Evolutionary conservation across 352 stramenopile genomes (phyloP), one percentile per base, ranked within the genome.

Genomic region (Globisporangium iwayamae): DNA sequence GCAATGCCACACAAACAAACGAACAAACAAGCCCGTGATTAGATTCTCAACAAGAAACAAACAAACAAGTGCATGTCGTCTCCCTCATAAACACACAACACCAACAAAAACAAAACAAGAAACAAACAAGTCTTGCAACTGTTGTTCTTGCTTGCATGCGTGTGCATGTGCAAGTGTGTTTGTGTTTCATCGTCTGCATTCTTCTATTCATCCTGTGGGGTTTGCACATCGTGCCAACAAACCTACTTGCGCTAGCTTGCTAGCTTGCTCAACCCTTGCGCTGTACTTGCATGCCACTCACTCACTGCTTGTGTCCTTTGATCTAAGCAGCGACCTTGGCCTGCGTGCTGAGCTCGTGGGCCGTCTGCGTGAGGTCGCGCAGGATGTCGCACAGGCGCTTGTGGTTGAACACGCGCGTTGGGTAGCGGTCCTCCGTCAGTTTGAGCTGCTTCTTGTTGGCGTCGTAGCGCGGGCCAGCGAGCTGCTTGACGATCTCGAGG

Each of bases 371-470:
- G 32, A 93, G 73, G 54, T 93, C 83, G 52, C 75, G 82, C 68
- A 93, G 71, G 65, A 93, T 87, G 60, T 90, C 85, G 66, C 85
- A 93, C 62, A 93, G 76, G 14, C 85, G 81, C 77, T 93, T 91
- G 79, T 93, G 85, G 78, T 93, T 93, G 72, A 79, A 77, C 64
- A 93, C 83, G 58, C 85, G 85, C 63, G 73, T 87, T 36, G 73
- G 68, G 78, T 91, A 91, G 48, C 81, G 81, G 72, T 93, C 85
- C 66, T 93, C 85, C 39, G 81, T 75, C 60, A 93, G 75, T 73
- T 93, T 93, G 69, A 93, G 71, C 59, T 75, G 66, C 60, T 89
- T 77, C 74, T 91, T 91, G 79, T 89, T 87, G 63, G 78, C 72
- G 60, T 91, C 76, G 78, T 90, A 91, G 58, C 85, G 85, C 34